phyloP scores from a whole-genome alignment of 1,139 yeast species.

The Hyphopichia buzzinii region DNA sequence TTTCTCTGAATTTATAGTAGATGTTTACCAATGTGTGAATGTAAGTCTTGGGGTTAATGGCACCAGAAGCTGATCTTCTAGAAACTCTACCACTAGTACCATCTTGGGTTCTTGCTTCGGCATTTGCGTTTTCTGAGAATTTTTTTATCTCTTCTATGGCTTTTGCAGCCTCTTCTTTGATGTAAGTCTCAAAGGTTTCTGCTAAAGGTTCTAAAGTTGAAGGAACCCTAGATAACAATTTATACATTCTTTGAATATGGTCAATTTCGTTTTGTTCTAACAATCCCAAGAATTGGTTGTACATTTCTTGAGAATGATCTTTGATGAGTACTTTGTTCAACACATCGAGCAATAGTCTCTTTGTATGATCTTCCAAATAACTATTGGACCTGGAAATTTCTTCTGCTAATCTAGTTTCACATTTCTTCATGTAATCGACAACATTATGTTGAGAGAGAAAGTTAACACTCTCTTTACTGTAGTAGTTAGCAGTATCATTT shows the following conservation, averaged over 20 bases:
- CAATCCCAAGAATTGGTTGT: constrained; percentile 69
- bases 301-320: constrained; percentile 74
- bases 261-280: constrained; percentile 74
- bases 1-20: constrained; percentile 62
- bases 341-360: constrained; percentile 69
- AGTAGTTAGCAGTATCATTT: constrained; percentile 70
- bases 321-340: constrained; percentile 76
- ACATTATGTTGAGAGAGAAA: constrained; percentile 75
- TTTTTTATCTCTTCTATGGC: constrained; percentile 65
- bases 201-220: constrained; percentile 77
- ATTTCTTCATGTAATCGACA: constrained; percentile 86
- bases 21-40: constrained; percentile 74
- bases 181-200: constrained; percentile 67
- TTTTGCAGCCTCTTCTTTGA: constrained; percentile 68
- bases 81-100: constrained; percentile 15
- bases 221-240: constrained; percentile 70
- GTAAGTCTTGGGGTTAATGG: constrained; percentile 73
- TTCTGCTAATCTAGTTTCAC: constrained; percentile 76
- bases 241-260: constrained; percentile 79
- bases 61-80: constrained; percentile 24
- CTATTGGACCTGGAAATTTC: constrained; percentile 77
- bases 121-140: constrained; percentile 35
- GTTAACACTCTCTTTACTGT: constrained; percentile 63
- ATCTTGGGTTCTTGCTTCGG: constrained; percentile 11
- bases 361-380: constrained; percentile 85